Base-by-base conservation (phyloP, 2,329 filamentous ascomycete genomes). In the Decorospora gaudefroyi region DNA sequence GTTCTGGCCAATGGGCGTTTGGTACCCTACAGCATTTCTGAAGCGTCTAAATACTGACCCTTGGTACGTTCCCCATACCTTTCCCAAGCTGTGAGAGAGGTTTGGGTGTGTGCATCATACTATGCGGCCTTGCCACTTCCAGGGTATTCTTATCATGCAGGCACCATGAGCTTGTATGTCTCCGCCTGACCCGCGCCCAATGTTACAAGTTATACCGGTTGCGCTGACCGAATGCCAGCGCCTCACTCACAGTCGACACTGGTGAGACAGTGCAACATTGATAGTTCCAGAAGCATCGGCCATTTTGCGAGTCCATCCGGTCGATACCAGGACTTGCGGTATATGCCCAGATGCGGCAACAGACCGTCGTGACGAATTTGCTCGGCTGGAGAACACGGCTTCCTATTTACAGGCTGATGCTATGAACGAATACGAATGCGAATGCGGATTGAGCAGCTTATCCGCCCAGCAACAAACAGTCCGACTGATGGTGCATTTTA, bases 381-480 rank as follows among this genome's bases (percentile, higher is more conserved):
- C 27, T 30, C 13, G 37, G 25, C 28, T 26, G 13, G 37, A 13
- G 25, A 7, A 13, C 3, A 18, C 25, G 23, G 29, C 33, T 22
- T 21, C 21, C n/a, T n/a, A n/a, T n/a, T 35, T 30, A 36, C 9
- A 10, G 39, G n/a, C 23, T 39, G 13, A 25, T 25, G 13, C 17
- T 21, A 27, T 13, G 22, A 36, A 23, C 13, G 33, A 30, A 17
- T 12, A 17, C 15, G 9, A 19, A 18, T 9, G 21, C 10, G 21
- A 23, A 32, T 34, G 27, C 19, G 6, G 11, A 27, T 26, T n/a
- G 11, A 13, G 12, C 16, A 10, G n/a, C 31, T 37, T 47, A 34
- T 35, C 30, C 29, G 34, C 42, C 42, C 29, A 33, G 29, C 16
- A 28, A 22, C 18, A 8, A 41, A 15, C 16, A 18, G 26, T 21